These are phyloP conservation scores for Zhuliangozyma parablackwelliae DNA, from an alignment of 1,139 yeast species.

Conservation along the genomic window DNA sequence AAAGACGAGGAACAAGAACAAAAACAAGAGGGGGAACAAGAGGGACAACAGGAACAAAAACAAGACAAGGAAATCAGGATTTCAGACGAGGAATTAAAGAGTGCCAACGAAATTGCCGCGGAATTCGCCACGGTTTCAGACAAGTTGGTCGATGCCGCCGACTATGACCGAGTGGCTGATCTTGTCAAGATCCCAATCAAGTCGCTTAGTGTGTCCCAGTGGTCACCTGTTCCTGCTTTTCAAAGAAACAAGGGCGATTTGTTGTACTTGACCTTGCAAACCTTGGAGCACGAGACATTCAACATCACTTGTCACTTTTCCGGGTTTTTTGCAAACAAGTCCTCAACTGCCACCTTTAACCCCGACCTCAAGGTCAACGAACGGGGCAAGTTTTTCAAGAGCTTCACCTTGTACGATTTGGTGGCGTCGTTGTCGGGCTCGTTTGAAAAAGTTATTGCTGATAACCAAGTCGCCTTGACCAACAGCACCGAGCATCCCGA, in stretches of 20 bases:
- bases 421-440: constrained; percentile 53
- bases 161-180: constrained; percentile 19
- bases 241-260: constrained; percentile 70
- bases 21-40: constrained; percentile 7
- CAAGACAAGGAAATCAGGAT: constrained; percentile 13
- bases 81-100: constrained; percentile 15
- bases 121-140: constrained; percentile 10
- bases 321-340: constrained; percentile 76
- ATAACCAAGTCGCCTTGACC: constrained; percentile 39
- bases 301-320: constrained; percentile 73
- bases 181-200: constrained; percentile 41
- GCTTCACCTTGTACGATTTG: constrained; percentile 51
- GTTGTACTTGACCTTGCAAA: constrained; percentile 66
- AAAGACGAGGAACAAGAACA: constrained; percentile 4
- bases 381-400: constrained; percentile 30
- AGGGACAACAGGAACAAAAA: background rate
- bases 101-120: constrained; percentile 12
- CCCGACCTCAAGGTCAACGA: constrained; percentile 49
- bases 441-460: constrained; percentile 36
- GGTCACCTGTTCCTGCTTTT: constrained; percentile 82
- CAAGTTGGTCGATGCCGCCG: constrained; percentile 8
- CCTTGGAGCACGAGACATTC: constrained; percentile 75
- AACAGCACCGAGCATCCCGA: constrained; percentile 50
- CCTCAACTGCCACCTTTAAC: constrained; percentile 65
- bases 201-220: constrained; percentile 64